Conservation (phyloP, 2,329 filamentous ascomycete genomes). For the Trichophyton benhamiae region DNA sequence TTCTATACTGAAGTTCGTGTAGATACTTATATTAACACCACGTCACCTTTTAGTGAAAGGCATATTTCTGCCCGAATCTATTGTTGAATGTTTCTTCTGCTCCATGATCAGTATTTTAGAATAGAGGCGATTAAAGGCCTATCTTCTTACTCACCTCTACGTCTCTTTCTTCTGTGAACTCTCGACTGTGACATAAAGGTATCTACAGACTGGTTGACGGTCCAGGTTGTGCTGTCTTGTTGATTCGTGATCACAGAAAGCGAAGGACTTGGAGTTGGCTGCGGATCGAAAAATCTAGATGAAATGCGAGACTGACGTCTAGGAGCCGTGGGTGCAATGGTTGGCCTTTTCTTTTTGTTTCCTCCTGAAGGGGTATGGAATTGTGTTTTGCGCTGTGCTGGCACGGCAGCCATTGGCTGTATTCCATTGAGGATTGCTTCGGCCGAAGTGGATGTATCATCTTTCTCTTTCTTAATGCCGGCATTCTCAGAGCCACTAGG, state of each 20-base stretch:
- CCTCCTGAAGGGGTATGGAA: slow-evolving; percentile 6
- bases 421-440: slow-evolving; percentile 14
- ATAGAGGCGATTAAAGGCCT: not conserved
- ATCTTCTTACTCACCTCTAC: slow-evolving; percentile 18
- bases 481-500: too few relatives aligned
- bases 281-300: slow-evolving; percentile 18
- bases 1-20: not conserved
- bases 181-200: slow-evolving; percentile 11
- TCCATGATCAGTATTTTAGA: not conserved
- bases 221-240: slow-evolving; percentile 5
- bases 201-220: slow-evolving; percentile 9
- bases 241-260: slow-evolving; percentile 3
- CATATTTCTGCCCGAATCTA: slow-evolving; percentile 9
- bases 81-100: slow-evolving; percentile 11
- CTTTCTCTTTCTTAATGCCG: not conserved
- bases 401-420: not conserved
- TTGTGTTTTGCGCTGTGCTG: slow-evolving; percentile 4
- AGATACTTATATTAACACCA: not conserved
- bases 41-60: not conserved
- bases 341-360: slow-evolving; percentile 10
- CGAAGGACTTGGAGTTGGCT: slow-evolving; percentile 19
- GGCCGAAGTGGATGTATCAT: not conserved
- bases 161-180: slow-evolving; percentile 15
- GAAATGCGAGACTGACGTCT: slow-evolving; percentile 14
- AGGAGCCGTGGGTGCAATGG: slow-evolving; percentile 5